A percentile compares a stretch with the other conserved stretches of the same genome.
These are phyloP conservation scores for Amanita phalloides DNA, from an alignment of 768 basidiomycete genomes.

Conservation along the genomic window DNA sequence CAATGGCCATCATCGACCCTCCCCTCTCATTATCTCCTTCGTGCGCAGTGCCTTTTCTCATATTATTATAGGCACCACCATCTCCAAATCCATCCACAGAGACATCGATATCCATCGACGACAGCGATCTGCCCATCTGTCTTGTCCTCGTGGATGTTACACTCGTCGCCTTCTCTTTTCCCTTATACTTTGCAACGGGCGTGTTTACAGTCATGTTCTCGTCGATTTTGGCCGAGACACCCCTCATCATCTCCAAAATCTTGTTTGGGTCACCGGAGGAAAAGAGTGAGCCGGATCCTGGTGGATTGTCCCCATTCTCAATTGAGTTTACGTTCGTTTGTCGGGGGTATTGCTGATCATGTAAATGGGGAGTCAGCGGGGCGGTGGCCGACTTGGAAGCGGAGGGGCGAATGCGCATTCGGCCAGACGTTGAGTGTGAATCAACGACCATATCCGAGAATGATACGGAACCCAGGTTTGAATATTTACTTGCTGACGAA, in stretches of 20 bases:
- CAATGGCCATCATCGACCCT: not conserved
- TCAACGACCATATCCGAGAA: not conserved
- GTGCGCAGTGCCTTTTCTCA: not conserved
- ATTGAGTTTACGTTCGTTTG: not conserved
- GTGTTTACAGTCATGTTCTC: not conserved
- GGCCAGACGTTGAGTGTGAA: not conserved
- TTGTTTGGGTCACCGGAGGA: not conserved
- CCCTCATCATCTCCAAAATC: slow-evolving; percentile 4
- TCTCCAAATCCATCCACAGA: not conserved
- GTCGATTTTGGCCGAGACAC: slow-evolving; percentile 4
- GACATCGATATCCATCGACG: not conserved
- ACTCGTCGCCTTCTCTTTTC: not conserved
- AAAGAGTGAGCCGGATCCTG: not conserved
- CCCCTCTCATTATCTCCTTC: not conserved
- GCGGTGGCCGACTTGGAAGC: not conserved
- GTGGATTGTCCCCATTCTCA: not conserved
- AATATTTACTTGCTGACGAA: not conserved
- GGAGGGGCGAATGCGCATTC: not conserved
- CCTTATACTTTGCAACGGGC: not conserved
- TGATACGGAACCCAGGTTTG: not conserved
- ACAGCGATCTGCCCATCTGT: not conserved
- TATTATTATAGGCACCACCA: not conserved
- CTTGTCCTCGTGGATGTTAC: not conserved
- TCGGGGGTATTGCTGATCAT: not conserved
- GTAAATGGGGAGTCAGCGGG: not conserved